A percentile compares a stretch with the other conserved stretches of the same genome.
phyloP scores from a whole-genome alignment of 192 early-diverging fungal genomes.

The Coemansia sp. region DNA sequence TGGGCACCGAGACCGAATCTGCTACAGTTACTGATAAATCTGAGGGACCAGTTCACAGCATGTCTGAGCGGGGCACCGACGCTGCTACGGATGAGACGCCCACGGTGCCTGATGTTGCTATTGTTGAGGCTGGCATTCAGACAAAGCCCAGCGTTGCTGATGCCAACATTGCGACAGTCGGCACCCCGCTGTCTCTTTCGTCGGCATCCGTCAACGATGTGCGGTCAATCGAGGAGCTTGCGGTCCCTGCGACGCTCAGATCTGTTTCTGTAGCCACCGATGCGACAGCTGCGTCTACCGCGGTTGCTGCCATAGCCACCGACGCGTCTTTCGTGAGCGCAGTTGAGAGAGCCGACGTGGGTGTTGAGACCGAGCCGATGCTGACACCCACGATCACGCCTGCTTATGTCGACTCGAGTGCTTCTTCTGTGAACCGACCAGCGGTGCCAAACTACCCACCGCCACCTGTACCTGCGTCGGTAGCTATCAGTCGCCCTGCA shows the following conservation, averaged over 20 bases:
- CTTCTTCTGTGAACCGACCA: background rate
- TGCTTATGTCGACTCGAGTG: background rate
- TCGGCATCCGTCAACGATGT: conserved; percentile 8
- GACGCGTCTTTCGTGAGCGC: background rate
- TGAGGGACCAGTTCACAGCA: background rate
- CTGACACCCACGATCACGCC: background rate
- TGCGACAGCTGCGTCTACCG: background rate
- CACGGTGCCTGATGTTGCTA: conserved; percentile 21
- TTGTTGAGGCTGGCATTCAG: conserved; percentile 22
- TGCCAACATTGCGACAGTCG: conserved; percentile 25
- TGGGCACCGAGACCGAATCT: conserved; percentile 10
- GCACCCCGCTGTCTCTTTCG: conserved; percentile 12
- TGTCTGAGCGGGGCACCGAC: conserved; percentile 4
- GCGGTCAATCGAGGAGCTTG: conserved; percentile 2
- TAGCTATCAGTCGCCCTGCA: background rate
- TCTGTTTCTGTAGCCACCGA: background rate
- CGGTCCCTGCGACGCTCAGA: background rate
- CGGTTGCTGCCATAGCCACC: background rate
- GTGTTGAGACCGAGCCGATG: background rate
- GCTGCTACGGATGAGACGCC: background rate
- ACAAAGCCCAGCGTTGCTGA: conserved; percentile 21
- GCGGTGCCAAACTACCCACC: background rate
- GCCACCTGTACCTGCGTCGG: background rate
- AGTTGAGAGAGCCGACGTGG: background rate
- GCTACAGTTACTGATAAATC: conserved; percentile 6